phyloP scores from a whole-genome alignment of 495 filamentous ascomycete genomes.

The Penicillium alfredii region DNA sequence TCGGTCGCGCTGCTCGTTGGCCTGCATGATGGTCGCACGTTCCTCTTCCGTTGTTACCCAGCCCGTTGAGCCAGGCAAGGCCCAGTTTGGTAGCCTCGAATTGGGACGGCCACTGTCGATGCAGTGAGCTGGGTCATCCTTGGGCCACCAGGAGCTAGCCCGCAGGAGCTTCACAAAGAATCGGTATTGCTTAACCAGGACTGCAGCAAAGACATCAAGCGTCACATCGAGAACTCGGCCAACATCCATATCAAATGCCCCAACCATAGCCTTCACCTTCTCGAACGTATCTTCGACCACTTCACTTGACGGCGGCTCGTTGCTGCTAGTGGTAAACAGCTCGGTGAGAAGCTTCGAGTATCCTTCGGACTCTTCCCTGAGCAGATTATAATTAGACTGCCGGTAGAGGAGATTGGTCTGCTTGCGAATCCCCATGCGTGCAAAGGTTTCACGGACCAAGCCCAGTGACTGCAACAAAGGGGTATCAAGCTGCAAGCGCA shows the following conservation, averaged over 20 bases:
- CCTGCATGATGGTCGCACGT: conserved; percentile 40
- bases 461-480: conserved; percentile 65
- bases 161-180: conserved; percentile 92
- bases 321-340: conserved; percentile 72
- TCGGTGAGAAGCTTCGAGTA: conserved; percentile 86
- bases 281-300: conserved; percentile 65
- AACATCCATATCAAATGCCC: conserved; percentile 89
- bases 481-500: conserved; percentile 81
- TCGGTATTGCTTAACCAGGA: conserved; percentile 74
- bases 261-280: conserved; percentile 82
- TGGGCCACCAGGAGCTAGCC: conserved; percentile 95
- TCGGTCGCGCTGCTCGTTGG: conserved; percentile 58
- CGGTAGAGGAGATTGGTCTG: conserved; percentile 89
- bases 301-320: conserved; percentile 54
- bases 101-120: conserved; percentile 30
- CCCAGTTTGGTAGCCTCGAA: conserved; percentile 72
- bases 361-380: conserved; percentile 94
- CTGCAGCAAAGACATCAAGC: conserved; percentile 79
- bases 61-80: conserved; percentile 58
- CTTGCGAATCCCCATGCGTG: conserved; percentile 75
- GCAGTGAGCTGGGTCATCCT: conserved; percentile 37
- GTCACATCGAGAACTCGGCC: conserved; percentile 90
- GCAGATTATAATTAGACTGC: conserved; percentile 91
- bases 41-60: conserved; percentile 60
- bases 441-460: conserved; percentile 78